Conservation (phyloP, 129 eudicot species). For the Pseudognaphalium luteoalbum region DNA sequence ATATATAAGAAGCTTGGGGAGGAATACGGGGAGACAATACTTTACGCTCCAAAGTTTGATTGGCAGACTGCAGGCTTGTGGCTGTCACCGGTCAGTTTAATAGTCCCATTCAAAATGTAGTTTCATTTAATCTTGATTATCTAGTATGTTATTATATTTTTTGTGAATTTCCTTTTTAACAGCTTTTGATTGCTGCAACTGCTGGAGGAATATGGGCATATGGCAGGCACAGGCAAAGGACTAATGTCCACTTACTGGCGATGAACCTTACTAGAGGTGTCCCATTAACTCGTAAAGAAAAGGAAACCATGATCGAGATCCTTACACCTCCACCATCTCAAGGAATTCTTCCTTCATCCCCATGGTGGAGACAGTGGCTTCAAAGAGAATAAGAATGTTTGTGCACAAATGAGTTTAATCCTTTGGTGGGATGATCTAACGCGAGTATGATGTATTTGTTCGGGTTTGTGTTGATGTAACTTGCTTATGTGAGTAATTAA, state of each 20-base stretch:
- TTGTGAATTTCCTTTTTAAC: slow-evolving; percentile 9
- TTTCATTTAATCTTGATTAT: not conserved
- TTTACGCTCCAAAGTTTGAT: slow-evolving; percentile 89
- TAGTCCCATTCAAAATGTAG: not conserved
- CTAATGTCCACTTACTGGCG: slow-evolving; percentile 86
- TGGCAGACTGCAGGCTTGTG: slow-evolving; percentile 94
- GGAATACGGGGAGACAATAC: slow-evolving; percentile 87
- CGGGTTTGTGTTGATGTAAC: not conserved
- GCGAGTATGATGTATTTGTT: not conserved
- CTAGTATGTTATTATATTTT: not conserved
- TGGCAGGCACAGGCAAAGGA: slow-evolving; percentile 72
- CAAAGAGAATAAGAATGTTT: not conserved
- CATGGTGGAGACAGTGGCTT: slow-evolving; percentile 71
- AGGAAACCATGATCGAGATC: slow-evolving; percentile 70
- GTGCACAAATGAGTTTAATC: not conserved
- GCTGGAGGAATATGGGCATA: slow-evolving; percentile 91
- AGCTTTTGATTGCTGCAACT: slow-evolving; percentile 79
- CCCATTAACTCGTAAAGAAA: slow-evolving; percentile 88
- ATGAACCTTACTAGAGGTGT: slow-evolving; percentile 78
- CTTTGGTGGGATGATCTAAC: not conserved
- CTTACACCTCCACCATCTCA: slow-evolving; percentile 73
- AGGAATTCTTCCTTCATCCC: slow-evolving; percentile 39
- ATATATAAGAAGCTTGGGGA: slow-evolving; percentile 83
- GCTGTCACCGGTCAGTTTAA: slow-evolving; percentile 72
- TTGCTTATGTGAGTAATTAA: not conserved